Evolutionary conservation across 306 rosid genomes (phyloP), one percentile per base, ranked within the genome.

Genomic region (Boehmeria nivea): DNA sequence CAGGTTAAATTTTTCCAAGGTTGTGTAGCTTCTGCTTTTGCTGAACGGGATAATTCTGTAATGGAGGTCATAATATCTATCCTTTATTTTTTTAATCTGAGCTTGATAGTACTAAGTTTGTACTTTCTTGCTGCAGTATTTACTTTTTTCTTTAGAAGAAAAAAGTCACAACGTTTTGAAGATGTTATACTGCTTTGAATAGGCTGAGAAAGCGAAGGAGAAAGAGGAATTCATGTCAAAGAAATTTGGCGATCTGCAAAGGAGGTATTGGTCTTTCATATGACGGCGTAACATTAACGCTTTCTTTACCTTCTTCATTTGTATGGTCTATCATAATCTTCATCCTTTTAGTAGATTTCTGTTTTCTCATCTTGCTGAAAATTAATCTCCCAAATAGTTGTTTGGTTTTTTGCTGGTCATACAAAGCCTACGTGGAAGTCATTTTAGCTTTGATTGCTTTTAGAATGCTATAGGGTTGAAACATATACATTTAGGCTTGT

Each of bases 161-260:
- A 61, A 45, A 50, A 51, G 9, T 28, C 51, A 43, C 6, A 44
- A 56, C 18, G 54, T 69, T 63, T 37, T 71, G 27, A 75, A 64
- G 18, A 42, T 78, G 59, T 45, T 57, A 12, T 42, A 23, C 59
- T 63, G 49, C 51, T 60, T 73, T 51, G 43, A 51, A 64, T 77
- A 91, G 96, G 96, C 99, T 59, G 96, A 87, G 76, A 87, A 79
- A 70, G 96, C 89, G 19, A 91, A 76, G 81, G 99, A 91, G 76
- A 85, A 78, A 33, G 95, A 82, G 82, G 99, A 87, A 64, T 50
- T 66, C 9, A 56, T 81, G 81, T 71, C 75, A 3, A 78, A 77
- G 59, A 83, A 65, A 68, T 66, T 80, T 45, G 51, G 58, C 60
- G 81, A 60, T 42, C 52, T 85, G 59, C 80, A 81, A 53, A 76